Conservation (phyloP, 1,284 basidiomycete species). For the Cutaneotrichosporon cyanovorans region DNA sequence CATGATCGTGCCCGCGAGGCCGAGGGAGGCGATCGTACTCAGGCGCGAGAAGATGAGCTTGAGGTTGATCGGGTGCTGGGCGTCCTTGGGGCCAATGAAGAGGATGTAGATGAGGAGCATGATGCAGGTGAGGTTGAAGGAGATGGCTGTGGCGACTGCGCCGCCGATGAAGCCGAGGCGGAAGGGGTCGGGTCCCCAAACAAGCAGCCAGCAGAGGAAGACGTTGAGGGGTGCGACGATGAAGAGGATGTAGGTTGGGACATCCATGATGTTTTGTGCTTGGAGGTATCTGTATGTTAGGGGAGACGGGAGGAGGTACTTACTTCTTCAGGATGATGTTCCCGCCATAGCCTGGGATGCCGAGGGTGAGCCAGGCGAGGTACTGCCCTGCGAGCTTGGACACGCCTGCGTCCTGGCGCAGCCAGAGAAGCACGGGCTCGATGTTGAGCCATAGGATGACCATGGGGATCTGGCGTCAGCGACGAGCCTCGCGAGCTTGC, state of each 20-base stretch:
- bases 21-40: conserved; percentile 64
- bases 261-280: conserved; percentile 74
- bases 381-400: conserved; percentile 69
- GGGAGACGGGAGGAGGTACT: conserved; percentile 32
- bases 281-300: conserved; percentile 52
- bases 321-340: conserved; percentile 47
- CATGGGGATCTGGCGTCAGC: conserved; percentile 35
- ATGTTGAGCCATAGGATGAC: conserved; percentile 64
- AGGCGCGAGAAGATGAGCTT: conserved; percentile 61
- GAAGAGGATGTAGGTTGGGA: conserved; percentile 78
- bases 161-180: conserved; percentile 88
- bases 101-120: conserved; percentile 65
- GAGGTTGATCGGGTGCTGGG: conserved; percentile 70
- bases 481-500: background rate
- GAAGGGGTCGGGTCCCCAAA: conserved; percentile 72
- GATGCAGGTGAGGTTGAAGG: conserved; percentile 67
- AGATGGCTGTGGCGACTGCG: conserved; percentile 79
- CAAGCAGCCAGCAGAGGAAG: conserved; percentile 73
- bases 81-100: conserved; percentile 64
- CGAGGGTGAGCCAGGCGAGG: conserved; percentile 67
- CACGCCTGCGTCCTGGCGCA: conserved; percentile 78
- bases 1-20: conserved; percentile 58
- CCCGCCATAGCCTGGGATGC: conserved; percentile 70
- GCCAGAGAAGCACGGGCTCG: conserved; percentile 64
- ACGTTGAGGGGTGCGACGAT: conserved; percentile 81